A percentile compares a stretch with the other conserved stretches of the same genome.
Conservation (phyloP, 345 rosid species). For the Ceriops zippeliana region DNA sequence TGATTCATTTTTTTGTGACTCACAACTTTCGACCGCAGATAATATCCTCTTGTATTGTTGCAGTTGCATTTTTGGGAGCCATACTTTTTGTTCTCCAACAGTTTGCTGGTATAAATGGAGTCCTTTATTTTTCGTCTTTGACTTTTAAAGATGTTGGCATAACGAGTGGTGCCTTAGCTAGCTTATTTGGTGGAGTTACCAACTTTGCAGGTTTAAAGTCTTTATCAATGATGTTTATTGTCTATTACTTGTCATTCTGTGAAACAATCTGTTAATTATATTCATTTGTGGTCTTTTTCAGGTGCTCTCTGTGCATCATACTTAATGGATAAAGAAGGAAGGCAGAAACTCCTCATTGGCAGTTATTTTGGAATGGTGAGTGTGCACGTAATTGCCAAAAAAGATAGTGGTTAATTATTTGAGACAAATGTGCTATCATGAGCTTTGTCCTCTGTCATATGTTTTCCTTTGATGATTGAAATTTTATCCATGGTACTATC, state of each 20-base stretch:
- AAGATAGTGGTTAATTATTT: constrained; percentile 2
- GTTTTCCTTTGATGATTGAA: not conserved
- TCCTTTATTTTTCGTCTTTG: constrained; percentile 76
- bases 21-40: not conserved
- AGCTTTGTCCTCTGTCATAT: not conserved
- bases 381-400: constrained; percentile 7
- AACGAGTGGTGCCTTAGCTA: constrained; percentile 52
- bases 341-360: constrained; percentile 60
- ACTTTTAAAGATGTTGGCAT: constrained; percentile 72
- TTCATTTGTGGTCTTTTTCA: constrained; percentile 22
- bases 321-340: constrained; percentile 66
- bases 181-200: constrained; percentile 57
- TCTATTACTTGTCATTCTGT: constrained; percentile 1
- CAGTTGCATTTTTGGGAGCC: constrained; percentile 72
- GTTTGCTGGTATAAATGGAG: constrained; percentile 83
- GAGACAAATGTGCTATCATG: not conserved
- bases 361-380: constrained; percentile 81
- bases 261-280: constrained; percentile 8
- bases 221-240: not conserved
- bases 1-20: not conserved
- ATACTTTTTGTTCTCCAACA: constrained; percentile 69
- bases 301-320: constrained; percentile 65
- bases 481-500: not conserved
- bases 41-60: constrained; percentile 23
- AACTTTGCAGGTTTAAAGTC: constrained; percentile 60